Evolutionary conservation across 768 basidiomycete genomes (phyloP).

Genomic region (Lanmaoa pseudosensibilis): DNA sequence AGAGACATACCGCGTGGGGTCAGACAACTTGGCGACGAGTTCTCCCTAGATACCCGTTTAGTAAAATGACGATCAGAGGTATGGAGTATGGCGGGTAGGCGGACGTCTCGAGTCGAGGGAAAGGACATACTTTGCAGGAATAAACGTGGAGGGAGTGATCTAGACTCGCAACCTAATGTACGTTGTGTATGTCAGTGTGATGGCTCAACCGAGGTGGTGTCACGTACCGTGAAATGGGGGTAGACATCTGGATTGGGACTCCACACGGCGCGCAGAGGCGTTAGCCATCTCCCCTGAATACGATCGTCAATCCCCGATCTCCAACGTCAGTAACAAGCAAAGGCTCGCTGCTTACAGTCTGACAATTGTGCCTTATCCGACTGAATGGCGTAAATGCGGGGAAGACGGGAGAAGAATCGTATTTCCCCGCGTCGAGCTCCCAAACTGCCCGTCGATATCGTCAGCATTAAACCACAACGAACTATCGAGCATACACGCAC

Average conservation of each 20-base stretch:
- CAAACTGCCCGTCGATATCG: slow-evolving; percentile 53
- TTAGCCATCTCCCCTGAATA: slow-evolving; percentile 76
- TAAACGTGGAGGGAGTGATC: slow-evolving; percentile 74
- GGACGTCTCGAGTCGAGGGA: neutral
- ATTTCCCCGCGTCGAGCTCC: slow-evolving; percentile 58
- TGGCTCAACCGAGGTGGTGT: too few relatives aligned
- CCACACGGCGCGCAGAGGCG: slow-evolving; percentile 78
- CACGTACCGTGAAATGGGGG: slow-evolving; percentile 77
- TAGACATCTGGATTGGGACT: slow-evolving; percentile 73
- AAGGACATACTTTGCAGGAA: slow-evolving; percentile 58
- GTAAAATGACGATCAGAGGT: neutral
- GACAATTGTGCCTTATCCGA: slow-evolving; percentile 70
- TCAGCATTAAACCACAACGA: slow-evolving; percentile 9
- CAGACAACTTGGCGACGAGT: slow-evolving; percentile 60
- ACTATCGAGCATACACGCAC: slow-evolving; percentile 42
- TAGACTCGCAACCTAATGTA: slow-evolving; percentile 69
- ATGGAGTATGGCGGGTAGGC: neutral
- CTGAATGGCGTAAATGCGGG: slow-evolving; percentile 63
- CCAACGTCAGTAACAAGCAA: neutral
- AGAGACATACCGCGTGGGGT: slow-evolving; percentile 49
- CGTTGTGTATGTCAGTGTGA: neutral
- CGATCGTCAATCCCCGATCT: neutral
- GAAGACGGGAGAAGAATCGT: slow-evolving; percentile 50
- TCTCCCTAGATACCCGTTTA: slow-evolving; percentile 53
- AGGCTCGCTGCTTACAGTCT: slow-evolving; percentile 56